Evolutionary conservation across 2,329 filamentous ascomycete genomes (phyloP).

Genomic region (Aspergillus spinulosporus): DNA sequence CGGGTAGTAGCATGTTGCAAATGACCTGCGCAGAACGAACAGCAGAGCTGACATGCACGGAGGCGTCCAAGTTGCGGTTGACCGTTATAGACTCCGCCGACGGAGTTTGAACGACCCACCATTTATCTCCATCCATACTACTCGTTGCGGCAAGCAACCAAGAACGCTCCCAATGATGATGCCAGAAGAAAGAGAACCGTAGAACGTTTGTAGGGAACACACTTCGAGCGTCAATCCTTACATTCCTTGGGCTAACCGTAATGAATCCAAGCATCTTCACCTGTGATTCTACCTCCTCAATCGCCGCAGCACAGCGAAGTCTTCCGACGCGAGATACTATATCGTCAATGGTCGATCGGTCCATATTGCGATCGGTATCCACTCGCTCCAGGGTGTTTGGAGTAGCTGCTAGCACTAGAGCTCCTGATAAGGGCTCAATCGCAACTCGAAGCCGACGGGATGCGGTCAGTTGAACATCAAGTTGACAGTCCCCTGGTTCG

Average conservation of each 20-base stretch:
- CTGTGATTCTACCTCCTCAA: conserved; percentile 42
- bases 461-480: conserved; percentile 70
- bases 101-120: conserved; percentile 65
- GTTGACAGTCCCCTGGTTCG: conserved; percentile 65
- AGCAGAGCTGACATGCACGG: conserved; percentile 15
- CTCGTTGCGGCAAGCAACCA: conserved; percentile 74
- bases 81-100: conserved; percentile 20
- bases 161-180: conserved; percentile 66
- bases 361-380: conserved; percentile 66
- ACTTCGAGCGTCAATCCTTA: conserved; percentile 53
- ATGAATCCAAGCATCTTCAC: conserved; percentile 42
- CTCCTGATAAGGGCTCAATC: conserved; percentile 77
- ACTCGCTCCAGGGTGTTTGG: conserved; percentile 57
- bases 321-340: conserved; percentile 40
- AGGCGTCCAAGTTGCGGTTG: conserved; percentile 15
- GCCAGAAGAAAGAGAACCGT: conserved; percentile 68
- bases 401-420: conserved; percentile 68
- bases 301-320: conserved; percentile 41
- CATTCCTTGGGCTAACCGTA: conserved; percentile 35
- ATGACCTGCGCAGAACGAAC: conserved; percentile 33
- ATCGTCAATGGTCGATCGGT: conserved; percentile 45
- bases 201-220: conserved; percentile 65
- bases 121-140: conserved; percentile 71
- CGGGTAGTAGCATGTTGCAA: conserved; percentile 29
- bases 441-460: conserved; percentile 61